Conservation (phyloP, 2,329 filamentous ascomycete species). For the Venturia effusa region DNA sequence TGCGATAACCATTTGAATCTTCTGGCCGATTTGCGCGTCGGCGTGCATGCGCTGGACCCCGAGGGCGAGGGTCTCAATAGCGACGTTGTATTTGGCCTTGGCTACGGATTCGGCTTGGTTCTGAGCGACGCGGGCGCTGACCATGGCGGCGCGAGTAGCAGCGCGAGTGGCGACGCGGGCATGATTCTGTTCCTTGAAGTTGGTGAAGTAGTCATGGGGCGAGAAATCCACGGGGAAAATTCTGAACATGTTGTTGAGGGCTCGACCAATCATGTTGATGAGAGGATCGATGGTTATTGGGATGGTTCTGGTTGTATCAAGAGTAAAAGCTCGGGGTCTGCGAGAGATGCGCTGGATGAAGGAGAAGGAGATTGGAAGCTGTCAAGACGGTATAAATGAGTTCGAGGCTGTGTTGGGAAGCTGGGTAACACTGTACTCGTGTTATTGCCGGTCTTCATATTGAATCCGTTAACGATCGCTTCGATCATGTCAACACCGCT, state of each 20-base stretch:
- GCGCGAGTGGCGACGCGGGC: neutral
- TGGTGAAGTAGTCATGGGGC: neutral
- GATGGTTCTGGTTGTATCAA: neutral
- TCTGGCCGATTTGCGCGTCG: neutral
- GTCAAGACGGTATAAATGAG: neutral
- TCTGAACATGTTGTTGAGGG: neutral
- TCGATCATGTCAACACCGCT: too few species aligned
- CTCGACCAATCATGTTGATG: neutral
- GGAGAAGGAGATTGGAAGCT: neutral
- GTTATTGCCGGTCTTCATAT: too few species aligned
- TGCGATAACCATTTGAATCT: neutral
- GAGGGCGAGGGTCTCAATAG: neutral
- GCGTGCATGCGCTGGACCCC: neutral
- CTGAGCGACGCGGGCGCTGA: neutral
- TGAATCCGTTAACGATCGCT: too few species aligned
- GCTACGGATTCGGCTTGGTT: neutral
- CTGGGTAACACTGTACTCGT: too few species aligned
- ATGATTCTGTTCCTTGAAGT: neutral
- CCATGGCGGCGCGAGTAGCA: neutral
- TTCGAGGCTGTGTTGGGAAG: neutral
- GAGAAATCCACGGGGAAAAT: neutral
- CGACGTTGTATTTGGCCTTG: neutral
- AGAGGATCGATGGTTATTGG: neutral
- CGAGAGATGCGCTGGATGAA: too few species aligned
- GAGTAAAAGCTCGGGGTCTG: neutral